Percentiles rank a stretch among this genome's conserved stretches.
These are phyloP conservation scores for Chrysopogon serrulatus DNA, from an alignment of 176 grass and related monocot species.

Conservation along the genomic window DNA sequence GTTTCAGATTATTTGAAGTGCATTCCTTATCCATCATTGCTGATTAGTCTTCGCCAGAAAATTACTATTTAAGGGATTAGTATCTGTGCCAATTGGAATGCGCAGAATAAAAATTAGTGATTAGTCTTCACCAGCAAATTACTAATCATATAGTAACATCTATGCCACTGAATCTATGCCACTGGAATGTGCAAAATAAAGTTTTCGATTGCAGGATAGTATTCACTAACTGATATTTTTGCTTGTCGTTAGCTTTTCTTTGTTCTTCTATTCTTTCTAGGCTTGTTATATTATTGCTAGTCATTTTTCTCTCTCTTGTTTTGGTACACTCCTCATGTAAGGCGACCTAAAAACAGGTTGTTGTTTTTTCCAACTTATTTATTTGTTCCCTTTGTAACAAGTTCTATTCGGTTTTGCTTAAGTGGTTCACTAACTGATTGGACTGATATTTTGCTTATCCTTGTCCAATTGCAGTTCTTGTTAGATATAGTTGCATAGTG, in stretches of 20 bases:
- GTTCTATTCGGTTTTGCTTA: slow-evolving; percentile 22
- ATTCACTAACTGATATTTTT: slow-evolving; percentile 3
- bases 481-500: slow-evolving; percentile 25
- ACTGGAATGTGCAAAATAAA: slow-evolving; percentile 13
- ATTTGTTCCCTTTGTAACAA: neutral
- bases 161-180: neutral
- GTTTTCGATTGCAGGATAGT: slow-evolving; percentile 3
- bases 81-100: neutral
- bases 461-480: slow-evolving; percentile 19
- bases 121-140: neutral
- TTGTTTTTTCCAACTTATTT: slow-evolving; percentile 1
- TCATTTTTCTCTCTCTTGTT: slow-evolving; percentile 12
- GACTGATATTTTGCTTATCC: slow-evolving; percentile 44
- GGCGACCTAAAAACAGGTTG: slow-evolving; percentile 19
- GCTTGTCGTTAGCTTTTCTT: slow-evolving; percentile 2
- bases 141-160: neutral
- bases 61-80: slow-evolving; percentile 9
- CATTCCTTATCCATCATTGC: neutral
- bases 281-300: neutral
- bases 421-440: slow-evolving; percentile 39
- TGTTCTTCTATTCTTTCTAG: slow-evolving; percentile 40
- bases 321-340: slow-evolving; percentile 28
- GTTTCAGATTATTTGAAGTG: neutral
- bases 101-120: neutral
- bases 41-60: slow-evolving; percentile 1